phyloP scores from a whole-genome alignment of 2,329 filamentous ascomycete genomes.

The Clathrospora elynae region DNA sequence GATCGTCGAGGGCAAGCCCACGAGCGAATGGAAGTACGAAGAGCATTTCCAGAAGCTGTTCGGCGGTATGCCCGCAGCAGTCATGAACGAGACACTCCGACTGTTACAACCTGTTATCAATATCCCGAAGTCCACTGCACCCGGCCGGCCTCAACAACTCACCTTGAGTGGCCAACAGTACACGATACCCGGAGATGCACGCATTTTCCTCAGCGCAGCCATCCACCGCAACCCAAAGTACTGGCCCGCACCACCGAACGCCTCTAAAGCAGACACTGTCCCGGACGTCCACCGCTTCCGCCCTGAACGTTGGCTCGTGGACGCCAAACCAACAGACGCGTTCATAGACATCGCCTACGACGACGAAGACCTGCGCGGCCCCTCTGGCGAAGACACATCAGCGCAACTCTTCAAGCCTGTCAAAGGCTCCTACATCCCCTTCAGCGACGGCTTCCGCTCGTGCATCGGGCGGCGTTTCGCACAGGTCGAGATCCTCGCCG shows the following conservation, averaged over 20 bases:
- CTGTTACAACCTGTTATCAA: constrained; percentile 71
- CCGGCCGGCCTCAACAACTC: constrained; percentile 59
- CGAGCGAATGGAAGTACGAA: constrained; percentile 73
- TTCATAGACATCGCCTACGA: constrained; percentile 50
- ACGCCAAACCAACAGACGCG: constrained; percentile 30
- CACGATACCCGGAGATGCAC: constrained; percentile 61
- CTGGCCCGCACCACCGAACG: constrained; percentile 63
- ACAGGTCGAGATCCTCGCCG: constrained; percentile 61
- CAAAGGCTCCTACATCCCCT: constrained; percentile 61
- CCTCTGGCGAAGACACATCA: constrained; percentile 65
- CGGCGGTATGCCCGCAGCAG: constrained; percentile 71
- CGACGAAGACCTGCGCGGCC: constrained; percentile 63
- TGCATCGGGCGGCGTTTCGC: constrained; percentile 63
- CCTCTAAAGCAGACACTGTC: constrained; percentile 28
- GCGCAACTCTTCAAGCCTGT: constrained; percentile 59
- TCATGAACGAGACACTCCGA: constrained; percentile 78
- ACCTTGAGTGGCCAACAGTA: constrained; percentile 63
- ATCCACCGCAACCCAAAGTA: constrained; percentile 72
- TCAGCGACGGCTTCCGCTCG: constrained; percentile 60
- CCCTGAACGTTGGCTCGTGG: constrained; percentile 72
- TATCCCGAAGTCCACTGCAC: constrained; percentile 68
- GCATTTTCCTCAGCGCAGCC: constrained; percentile 61
- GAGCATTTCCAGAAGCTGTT: constrained; percentile 67
- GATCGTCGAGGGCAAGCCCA: constrained; percentile 64
- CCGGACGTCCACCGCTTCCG: constrained; percentile 69